A percentile compares a stretch with the other conserved stretches of the same genome.
Conservation (phyloP, 176 grass and related monocot genomes). For the Bromus sterilis region DNA sequence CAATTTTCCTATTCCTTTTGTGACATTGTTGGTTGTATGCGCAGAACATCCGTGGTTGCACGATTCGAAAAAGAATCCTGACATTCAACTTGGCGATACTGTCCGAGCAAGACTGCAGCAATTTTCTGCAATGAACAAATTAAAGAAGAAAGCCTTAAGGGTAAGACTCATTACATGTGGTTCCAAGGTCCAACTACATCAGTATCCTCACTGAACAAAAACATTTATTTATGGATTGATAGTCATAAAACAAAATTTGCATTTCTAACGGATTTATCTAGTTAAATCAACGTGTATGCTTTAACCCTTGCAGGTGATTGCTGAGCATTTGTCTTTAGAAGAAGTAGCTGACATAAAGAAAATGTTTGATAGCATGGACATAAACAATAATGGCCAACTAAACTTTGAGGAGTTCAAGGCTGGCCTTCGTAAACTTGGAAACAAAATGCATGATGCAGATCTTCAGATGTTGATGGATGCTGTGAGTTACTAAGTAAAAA, state of each 20-base stretch:
- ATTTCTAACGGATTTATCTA: neutral
- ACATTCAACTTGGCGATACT: constrained; percentile 80
- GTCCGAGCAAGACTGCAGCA: constrained; percentile 82
- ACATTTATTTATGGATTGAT: neutral
- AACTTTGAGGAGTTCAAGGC: constrained; percentile 77
- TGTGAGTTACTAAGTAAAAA: constrained; percentile 38
- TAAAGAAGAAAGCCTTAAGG: constrained; percentile 94
- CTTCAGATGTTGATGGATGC: constrained; percentile 71
- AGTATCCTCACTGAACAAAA: constrained; percentile 1
- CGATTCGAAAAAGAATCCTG: constrained; percentile 73
- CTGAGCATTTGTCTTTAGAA: constrained; percentile 75
- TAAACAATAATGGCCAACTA: constrained; percentile 60
- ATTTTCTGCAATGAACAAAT: constrained; percentile 98
- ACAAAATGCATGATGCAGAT: constrained; percentile 74
- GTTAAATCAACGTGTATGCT: neutral
- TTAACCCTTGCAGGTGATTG: constrained; percentile 59
- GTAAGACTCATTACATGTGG: constrained; percentile 36
- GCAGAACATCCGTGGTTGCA: constrained; percentile 93
- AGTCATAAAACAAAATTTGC: neutral
- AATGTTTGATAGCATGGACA: constrained; percentile 67
- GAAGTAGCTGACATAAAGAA: constrained; percentile 88
- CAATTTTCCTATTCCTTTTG: neutral
- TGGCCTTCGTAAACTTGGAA: constrained; percentile 64
- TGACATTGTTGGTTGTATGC: constrained; percentile 9
- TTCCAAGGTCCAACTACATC: neutral